phyloP scores from a whole-genome alignment of 192 early-diverging fungal species.

The Linnemannia zychae region DNA sequence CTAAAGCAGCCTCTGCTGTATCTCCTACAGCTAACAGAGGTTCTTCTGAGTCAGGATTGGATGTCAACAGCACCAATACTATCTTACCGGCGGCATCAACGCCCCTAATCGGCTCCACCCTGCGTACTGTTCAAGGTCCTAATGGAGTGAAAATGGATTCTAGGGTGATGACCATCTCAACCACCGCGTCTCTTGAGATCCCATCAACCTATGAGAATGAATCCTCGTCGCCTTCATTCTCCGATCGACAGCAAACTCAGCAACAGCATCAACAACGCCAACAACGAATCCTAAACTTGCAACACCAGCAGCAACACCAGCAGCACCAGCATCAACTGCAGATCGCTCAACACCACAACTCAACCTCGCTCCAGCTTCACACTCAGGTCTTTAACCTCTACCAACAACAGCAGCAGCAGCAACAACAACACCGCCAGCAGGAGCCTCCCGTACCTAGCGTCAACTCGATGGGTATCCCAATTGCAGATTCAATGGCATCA shows the following conservation, averaged over 20 bases:
- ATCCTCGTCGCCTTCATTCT: background rate
- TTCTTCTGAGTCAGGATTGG: background rate
- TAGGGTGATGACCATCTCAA: constrained; percentile 3
- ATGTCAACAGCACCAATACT: background rate
- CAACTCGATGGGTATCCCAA: constrained; percentile 31
- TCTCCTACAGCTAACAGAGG: background rate
- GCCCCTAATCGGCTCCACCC: background rate
- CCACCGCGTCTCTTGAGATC: constrained; percentile 23
- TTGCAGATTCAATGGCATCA: constrained; percentile 14
- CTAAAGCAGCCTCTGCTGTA: background rate
- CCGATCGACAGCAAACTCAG: background rate
- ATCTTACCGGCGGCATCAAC: background rate
- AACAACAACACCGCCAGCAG: constrained; percentile 19
- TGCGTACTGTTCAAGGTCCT: background rate
- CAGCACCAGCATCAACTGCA: constrained; percentile 9
- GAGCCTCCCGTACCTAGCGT: constrained; percentile 1
- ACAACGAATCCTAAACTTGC: background rate
- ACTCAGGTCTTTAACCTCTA: background rate
- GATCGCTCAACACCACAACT: constrained; percentile 8
- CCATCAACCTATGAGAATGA: constrained; percentile 10
- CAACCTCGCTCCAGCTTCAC: constrained; percentile 6
- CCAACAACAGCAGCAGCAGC: constrained; percentile 27
- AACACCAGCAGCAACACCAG: background rate
- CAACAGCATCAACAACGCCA: constrained; percentile 1
- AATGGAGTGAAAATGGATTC: background rate